Evolutionary conservation across 208 protist species (phyloP), one percentile per base, ranked within the genome.

Genomic region (Phytomonas francai): DNA sequence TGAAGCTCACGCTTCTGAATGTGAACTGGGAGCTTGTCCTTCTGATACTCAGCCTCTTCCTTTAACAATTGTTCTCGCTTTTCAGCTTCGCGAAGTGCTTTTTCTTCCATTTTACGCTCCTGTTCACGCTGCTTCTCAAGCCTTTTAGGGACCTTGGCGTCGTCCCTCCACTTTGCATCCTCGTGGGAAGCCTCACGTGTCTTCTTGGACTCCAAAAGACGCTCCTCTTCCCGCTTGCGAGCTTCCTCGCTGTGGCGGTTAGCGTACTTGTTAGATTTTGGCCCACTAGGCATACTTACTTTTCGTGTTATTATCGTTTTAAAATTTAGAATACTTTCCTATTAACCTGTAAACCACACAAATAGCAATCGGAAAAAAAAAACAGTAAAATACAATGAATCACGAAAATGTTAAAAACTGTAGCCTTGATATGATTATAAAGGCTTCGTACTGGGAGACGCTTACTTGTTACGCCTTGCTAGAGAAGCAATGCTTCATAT

Each of bases 191-290:
- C 72, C 39, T 80, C 80, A 3, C 49, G 70, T 16, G 70, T 71
- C 2, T 63, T 70, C 56, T 85, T 82, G 27, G 51, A 60, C 25
- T 75, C 62, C 3, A 72, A 56, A 16, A 33, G 66, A 9, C 84
- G 81, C 77, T 91, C 87, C 72, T 85, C 72, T 32, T 89, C 77
- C 3, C 91, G 84, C 67, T 83, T 72, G 14, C 81, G 79, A 36
- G 88, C 88, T 78, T 94, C 91, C 74, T 75, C 83, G 28, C 81
- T 84, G 79, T 96, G 91, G 67, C 88, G 88, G 65, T 96, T 94
- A 61, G 76, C 78, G 73, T 70, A 94, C 73, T 96, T 94, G 72
- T 88, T 91, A 11, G 74, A 81, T 73, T 93, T 92, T 27, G 87
- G 80, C 36, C 86, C 89, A 58, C 89, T 94, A n/a, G 89, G 89